Base-by-base conservation (phyloP, 2,329 filamentous ascomycete genomes). In the Coleophoma crateriformis region DNA sequence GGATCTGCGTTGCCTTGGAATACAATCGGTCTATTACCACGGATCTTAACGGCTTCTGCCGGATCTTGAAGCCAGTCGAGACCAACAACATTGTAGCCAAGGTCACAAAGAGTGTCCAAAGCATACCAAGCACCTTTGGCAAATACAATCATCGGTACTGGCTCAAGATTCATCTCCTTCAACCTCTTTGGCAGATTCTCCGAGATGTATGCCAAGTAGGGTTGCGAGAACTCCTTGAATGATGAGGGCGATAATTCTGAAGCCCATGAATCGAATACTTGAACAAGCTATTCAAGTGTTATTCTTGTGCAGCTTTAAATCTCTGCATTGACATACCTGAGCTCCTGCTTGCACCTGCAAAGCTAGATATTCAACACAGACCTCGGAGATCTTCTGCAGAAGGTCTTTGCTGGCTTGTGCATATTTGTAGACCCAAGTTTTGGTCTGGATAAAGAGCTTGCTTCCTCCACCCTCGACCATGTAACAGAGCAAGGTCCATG, bases 241-340 rank as follows among this genome's bases (percentile, higher is more conserved):
- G 87, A 82, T 7, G 81, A 71, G 1, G 94, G 92, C 8, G 88
- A 90, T 42, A 99, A 77, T 71, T 99, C 94, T 39, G 90, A 91
- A 2, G 94, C 94, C 92, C 94, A 99, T 0, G 92, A 97, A 67
- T 99, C 94, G 64, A 99, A 99, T 12, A 99, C 90, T 77, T 97
- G 94, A 27, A 97, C 76, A 65, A 96, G 81, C 84, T 88, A 53
- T 42, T 27, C 27, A 27, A 27, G 7, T 27, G 27, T 27, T 27
- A 27, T 27, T 27, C 27, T 27, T 27, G 27, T 27, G 27, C 27
- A 27, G 6, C 27, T 27, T 10, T 27, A 27, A 27, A 27, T 27
- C 27, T 27, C 27, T 27, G 6, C 27, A 27, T 44, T 11, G 15
- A 53, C 67, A 48, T 73, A 85, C 84, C 78, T 96, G 94, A 48